Evolutionary conservation across 257 asterid species (phyloP).

Genomic region (Galeopsis tetrahit): DNA sequence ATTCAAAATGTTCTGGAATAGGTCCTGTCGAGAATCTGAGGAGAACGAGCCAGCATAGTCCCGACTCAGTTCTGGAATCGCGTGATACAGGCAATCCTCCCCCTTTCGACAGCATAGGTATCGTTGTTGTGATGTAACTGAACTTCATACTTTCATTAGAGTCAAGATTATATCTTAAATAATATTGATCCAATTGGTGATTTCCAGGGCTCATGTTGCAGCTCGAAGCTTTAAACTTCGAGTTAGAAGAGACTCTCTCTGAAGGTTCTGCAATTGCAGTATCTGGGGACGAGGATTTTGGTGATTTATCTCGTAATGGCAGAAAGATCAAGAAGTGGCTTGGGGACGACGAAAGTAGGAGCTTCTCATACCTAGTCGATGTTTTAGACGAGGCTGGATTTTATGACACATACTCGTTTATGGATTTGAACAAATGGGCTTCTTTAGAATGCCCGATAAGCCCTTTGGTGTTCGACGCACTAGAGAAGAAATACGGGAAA

Average conservation of each 20-base stretch:
- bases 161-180: constrained; percentile 18
- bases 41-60: constrained; percentile 59
- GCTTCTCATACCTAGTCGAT: constrained; percentile 74
- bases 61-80: constrained; percentile 68
- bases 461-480: constrained; percentile 51
- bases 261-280: constrained; percentile 66
- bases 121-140: constrained; percentile 39
- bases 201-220: constrained; percentile 53
- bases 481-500: constrained; percentile 73
- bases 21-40: constrained; percentile 40
- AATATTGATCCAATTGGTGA: constrained; percentile 20
- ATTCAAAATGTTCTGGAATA: constrained; percentile 33
- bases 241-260: constrained; percentile 55
- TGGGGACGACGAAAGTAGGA: constrained; percentile 54
- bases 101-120: constrained; percentile 37
- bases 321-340: constrained; percentile 45
- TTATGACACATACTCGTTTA: constrained; percentile 39
- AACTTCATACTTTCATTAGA: constrained; percentile 9
- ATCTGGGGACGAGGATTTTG: constrained; percentile 61
- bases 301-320: constrained; percentile 34
- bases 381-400: constrained; percentile 67
- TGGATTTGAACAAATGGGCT: constrained; percentile 48
- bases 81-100: constrained; percentile 35
- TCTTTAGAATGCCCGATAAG: constrained; percentile 53
- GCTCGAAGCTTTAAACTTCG: constrained; percentile 51